Percentiles rank a stretch among this genome's conserved stretches.
Conservation (phyloP, 2,329 filamentous ascomycete genomes). For the Epichloe amarillans region DNA sequence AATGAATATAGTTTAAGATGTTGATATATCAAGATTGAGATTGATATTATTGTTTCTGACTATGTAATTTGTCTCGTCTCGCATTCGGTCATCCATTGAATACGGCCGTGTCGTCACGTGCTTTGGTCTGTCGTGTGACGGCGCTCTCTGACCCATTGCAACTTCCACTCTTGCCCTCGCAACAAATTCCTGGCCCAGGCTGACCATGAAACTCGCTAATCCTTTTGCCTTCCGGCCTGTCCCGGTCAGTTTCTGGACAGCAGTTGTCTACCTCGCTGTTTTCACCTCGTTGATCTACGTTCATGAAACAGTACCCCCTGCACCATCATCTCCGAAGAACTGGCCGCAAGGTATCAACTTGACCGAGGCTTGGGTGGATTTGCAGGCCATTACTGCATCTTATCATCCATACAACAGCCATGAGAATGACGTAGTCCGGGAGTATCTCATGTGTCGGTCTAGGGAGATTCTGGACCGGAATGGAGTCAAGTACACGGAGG, state of each 20-base stretch:
- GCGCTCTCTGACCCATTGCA: background rate
- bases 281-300: conserved; percentile 58
- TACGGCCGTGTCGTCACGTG: background rate
- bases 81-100: background rate
- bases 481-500: conserved; percentile 31
- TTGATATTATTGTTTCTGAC: no score
- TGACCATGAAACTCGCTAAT: conserved; percentile 26
- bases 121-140: background rate
- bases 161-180: background rate
- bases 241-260: conserved; percentile 71
- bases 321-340: conserved; percentile 40
- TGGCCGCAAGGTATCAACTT: conserved; percentile 55
- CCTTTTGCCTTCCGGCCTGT: conserved; percentile 66
- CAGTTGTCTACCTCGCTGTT: conserved; percentile 63
- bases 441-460: conserved; percentile 62
- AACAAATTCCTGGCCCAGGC: background rate
- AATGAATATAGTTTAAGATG: no score
- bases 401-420: conserved; percentile 86
- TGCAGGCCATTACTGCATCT: conserved; percentile 57
- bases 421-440: conserved; percentile 66
- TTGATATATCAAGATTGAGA: no score
- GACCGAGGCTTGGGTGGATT: conserved; percentile 73
- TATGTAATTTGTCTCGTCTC: no score
- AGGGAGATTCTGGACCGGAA: conserved; percentile 55
- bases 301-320: conserved; percentile 61